These are phyloP conservation scores for Hypoxylon crocopeplum DNA, from an alignment of 495 filamentous ascomycete genomes.

Conservation along the genomic window DNA sequence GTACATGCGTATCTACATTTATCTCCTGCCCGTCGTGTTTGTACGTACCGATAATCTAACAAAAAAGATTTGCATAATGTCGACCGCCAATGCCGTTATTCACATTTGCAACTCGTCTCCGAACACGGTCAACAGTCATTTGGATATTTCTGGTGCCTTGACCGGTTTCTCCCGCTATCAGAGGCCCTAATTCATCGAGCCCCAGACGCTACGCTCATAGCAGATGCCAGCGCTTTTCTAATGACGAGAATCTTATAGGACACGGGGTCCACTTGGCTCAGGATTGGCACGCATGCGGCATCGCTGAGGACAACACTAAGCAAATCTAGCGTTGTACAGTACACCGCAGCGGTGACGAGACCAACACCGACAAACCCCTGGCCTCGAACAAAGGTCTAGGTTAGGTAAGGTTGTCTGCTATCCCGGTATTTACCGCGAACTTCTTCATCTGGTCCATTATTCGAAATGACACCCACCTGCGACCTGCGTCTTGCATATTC, in stretches of 20 bases:
- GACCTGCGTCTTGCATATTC: slow-evolving; percentile 20
- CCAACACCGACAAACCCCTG: slow-evolving; percentile 29
- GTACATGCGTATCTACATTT: not conserved
- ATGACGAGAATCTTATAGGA: slow-evolving; percentile 33
- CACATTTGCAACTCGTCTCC: slow-evolving; percentile 26
- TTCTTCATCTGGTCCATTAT: slow-evolving; percentile 10
- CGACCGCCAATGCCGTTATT: slow-evolving; percentile 24
- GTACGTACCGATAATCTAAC: not conserved
- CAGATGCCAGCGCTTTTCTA: slow-evolving; percentile 23
- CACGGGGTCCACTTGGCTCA: slow-evolving; percentile 25
- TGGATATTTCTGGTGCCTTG: slow-evolving; percentile 14
- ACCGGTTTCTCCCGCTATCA: slow-evolving; percentile 34
- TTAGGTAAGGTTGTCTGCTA: slow-evolving; percentile 25
- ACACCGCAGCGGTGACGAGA: slow-evolving; percentile 30
- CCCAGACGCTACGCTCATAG: not conserved
- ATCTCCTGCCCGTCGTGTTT: too few relatives aligned
- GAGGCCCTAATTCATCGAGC: not conserved
- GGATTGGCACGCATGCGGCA: slow-evolving; percentile 27
- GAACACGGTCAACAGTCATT: slow-evolving; percentile 24
- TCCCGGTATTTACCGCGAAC: slow-evolving; percentile 30
- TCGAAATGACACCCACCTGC: slow-evolving; percentile 20
- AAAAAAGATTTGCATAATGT: slow-evolving; percentile 19
- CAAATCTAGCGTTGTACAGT: slow-evolving; percentile 7
- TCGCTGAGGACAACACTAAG: slow-evolving; percentile 13
- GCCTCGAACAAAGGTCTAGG: not conserved